Evolutionary conservation across 345 rosid genomes (phyloP).

Genomic region (Eucalyptus cloeziana): DNA sequence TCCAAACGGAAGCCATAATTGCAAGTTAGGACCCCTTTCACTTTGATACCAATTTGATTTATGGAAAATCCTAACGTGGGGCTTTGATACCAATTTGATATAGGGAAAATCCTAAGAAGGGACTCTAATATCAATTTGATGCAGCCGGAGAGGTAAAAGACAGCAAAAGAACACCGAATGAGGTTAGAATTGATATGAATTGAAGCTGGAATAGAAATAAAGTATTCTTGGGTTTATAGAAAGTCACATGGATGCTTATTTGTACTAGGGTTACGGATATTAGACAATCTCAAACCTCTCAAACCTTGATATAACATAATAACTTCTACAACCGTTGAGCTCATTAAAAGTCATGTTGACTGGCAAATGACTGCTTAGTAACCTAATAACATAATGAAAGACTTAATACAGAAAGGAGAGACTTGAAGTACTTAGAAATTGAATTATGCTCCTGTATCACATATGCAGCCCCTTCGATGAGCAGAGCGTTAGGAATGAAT

Average conservation of each 20-base stretch:
- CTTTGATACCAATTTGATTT: not conserved
- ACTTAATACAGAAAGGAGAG: no score
- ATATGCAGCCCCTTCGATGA: not conserved
- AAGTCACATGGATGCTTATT: not conserved
- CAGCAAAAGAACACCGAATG: not conserved
- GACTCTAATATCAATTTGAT: not conserved
- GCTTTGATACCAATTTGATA: not conserved
- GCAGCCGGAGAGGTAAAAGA: not conserved
- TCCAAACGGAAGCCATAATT: not conserved
- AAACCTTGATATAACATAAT: not conserved
- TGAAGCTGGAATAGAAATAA: not conserved
- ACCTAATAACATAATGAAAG: not conserved
- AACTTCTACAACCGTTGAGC: not conserved
- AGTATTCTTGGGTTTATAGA: not conserved
- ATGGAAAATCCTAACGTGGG: not conserved
- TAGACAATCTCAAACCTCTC: not conserved
- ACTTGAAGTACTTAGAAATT: not conserved
- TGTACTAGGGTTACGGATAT: not conserved
- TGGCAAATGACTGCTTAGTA: not conserved
- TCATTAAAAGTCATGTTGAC: not conserved
- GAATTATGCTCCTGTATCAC: not conserved
- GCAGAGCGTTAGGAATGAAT: not conserved
- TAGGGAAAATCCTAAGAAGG: not conserved
- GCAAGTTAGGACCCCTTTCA: not conserved
- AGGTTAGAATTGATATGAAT: not conserved